Conservation (phyloP, 306 rosid genomes). For the Rosa persica region DNA sequence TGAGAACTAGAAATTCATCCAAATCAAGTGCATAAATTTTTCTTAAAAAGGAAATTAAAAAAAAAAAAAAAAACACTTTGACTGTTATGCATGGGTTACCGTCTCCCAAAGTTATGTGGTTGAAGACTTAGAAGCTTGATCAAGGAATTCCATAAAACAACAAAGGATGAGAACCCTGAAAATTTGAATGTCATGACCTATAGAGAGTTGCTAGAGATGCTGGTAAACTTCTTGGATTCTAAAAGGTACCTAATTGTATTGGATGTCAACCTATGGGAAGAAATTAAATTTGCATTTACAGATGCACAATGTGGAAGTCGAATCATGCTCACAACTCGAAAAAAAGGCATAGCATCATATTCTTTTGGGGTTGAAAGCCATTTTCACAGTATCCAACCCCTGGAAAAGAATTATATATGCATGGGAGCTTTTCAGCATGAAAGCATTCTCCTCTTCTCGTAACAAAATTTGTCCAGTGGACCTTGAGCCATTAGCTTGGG, state of each 20-base stretch:
- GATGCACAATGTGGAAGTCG: slow-evolving; percentile 17
- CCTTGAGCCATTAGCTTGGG: slow-evolving; percentile 5
- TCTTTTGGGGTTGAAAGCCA: slow-evolving; percentile 14
- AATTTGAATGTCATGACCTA: slow-evolving; percentile 10
- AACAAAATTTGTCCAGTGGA: slow-evolving; percentile 4
- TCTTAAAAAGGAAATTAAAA: too few species aligned
- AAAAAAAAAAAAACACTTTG: background rate
- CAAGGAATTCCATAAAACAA: slow-evolving; percentile 4
- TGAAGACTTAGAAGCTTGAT: slow-evolving; percentile 17
- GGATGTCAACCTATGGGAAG: slow-evolving; percentile 10
- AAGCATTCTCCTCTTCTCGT: slow-evolving; percentile 19
- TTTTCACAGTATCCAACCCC: slow-evolving; percentile 6
- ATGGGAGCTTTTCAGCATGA: slow-evolving; percentile 27
- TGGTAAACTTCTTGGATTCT: slow-evolving; percentile 9
- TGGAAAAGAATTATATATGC: background rate
- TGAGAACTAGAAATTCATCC: too few species aligned
- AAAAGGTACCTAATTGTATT: slow-evolving; percentile 22
- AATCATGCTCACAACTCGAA: slow-evolving; percentile 27
- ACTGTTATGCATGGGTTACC: slow-evolving; percentile 13
- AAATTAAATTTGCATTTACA: slow-evolving; percentile 12
- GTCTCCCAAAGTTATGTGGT: slow-evolving; percentile 19
- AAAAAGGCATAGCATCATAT: slow-evolving; percentile 8
- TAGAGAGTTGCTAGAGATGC: slow-evolving; percentile 7
- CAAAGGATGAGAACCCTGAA: slow-evolving; percentile 1
- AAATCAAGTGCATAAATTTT: too few species aligned